These are phyloP conservation scores for Ascochyta rabiei DNA, from an alignment of 2,329 filamentous ascomycete species.

Conservation along the genomic window DNA sequence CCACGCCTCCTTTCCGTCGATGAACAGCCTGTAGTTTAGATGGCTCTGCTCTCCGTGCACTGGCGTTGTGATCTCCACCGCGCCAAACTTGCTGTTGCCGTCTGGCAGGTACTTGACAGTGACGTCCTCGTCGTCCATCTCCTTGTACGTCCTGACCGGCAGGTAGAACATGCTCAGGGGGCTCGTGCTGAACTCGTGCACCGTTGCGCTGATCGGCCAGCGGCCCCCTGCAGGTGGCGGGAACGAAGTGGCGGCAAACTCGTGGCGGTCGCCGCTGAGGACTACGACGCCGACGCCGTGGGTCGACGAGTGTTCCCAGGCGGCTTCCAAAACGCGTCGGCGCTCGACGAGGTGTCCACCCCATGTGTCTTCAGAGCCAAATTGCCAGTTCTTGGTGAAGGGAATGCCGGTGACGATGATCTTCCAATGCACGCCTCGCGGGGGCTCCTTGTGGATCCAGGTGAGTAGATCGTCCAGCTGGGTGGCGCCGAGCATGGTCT, in stretches of 20 bases:
- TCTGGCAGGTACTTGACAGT: constrained; percentile 84
- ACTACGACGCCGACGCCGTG: constrained; percentile 79
- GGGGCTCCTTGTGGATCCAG: constrained; percentile 76
- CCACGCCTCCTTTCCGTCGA: constrained; percentile 83
- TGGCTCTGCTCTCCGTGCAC: constrained; percentile 70
- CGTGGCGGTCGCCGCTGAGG: constrained; percentile 91
- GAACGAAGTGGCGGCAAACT: constrained; percentile 88
- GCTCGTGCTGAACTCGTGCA: constrained; percentile 91
- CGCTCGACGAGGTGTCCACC: constrained; percentile 87
- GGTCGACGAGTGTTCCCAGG: constrained; percentile 81
- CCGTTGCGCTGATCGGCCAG: constrained; percentile 57
- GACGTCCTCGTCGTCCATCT: constrained; percentile 81
- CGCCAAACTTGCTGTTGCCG: constrained; percentile 88
- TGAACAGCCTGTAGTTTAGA: constrained; percentile 79
- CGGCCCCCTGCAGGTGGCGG: constrained; percentile 65
- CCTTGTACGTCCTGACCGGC: constrained; percentile 80
- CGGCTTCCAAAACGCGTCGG: constrained; percentile 78
- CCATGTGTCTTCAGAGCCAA: constrained; percentile 91
- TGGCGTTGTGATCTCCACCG: constrained; percentile 75
- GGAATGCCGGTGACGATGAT: constrained; percentile 88
- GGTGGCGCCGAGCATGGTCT: constrained; percentile 83
- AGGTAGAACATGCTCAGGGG: constrained; percentile 94
- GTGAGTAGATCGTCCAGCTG: constrained; percentile 81
- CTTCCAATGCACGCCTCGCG: constrained; percentile 86
- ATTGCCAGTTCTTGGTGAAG: constrained; percentile 96